A percentile compares a stretch with the other conserved stretches of the same genome.
These are phyloP conservation scores for Candida stauntonica DNA, from an alignment of 805 yeast species.

Conservation along the genomic window DNA sequence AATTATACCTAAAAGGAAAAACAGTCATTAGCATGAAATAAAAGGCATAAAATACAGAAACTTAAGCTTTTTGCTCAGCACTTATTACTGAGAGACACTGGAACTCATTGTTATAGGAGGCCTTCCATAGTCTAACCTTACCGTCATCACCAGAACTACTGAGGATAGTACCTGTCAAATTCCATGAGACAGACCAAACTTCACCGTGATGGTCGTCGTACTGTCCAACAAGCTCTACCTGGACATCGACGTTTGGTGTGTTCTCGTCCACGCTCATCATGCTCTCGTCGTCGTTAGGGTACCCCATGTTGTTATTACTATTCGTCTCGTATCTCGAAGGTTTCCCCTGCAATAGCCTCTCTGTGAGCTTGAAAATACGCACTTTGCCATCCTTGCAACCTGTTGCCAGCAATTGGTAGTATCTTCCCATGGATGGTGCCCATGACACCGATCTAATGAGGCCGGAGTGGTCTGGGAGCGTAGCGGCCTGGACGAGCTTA, in stretches of 20 bases:
- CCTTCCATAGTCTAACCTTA: constrained; percentile 85
- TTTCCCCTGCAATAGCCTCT: constrained; percentile 25
- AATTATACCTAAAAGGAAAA: too few relatives aligned
- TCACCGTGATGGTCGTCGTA: constrained; percentile 78
- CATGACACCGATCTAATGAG: constrained; percentile 84
- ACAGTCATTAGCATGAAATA: background rate
- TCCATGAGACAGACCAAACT: constrained; percentile 97
- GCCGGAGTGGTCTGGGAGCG: constrained; percentile 80
- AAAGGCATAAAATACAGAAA: background rate
- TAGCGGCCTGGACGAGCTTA: constrained; percentile 52
- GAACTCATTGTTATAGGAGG: constrained; percentile 79
- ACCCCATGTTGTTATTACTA: too few relatives aligned
- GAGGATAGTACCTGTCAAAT: constrained; percentile 84
- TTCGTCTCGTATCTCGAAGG: constrained; percentile 3
- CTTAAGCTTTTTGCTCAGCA: constrained; percentile 38
- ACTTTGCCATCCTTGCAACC: constrained; percentile 95
- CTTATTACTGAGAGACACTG: constrained; percentile 85
- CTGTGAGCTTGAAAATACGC: constrained; percentile 73
- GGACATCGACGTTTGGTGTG: constrained; percentile 28
- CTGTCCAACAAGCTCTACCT: constrained; percentile 59
- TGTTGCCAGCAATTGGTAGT: constrained; percentile 84
- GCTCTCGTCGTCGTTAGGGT: constrained; percentile 10
- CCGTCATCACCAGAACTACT: constrained; percentile 97
- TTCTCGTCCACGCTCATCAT: constrained; percentile 21
- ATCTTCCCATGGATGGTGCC: constrained; percentile 96